Percentiles rank a stretch among this genome's conserved stretches.
Evolutionary conservation across 768 basidiomycete species (phyloP).

Genomic region (Leccinum variicolor): DNA sequence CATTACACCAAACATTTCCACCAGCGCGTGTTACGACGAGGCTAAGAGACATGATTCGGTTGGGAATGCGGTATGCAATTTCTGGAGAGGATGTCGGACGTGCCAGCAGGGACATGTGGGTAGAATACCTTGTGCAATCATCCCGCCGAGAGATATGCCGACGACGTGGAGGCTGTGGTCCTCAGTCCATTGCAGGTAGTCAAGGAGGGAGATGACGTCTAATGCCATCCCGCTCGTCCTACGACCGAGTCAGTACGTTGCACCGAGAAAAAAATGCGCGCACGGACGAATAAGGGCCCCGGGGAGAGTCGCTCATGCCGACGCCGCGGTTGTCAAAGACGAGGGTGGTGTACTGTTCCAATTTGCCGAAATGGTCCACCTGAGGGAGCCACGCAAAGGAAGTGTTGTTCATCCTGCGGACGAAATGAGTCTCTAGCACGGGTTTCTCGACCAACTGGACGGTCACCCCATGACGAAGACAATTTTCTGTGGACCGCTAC

Average conservation of each 20-base stretch:
- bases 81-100: slow-evolving; percentile 40
- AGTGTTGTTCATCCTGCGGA: slow-evolving; percentile 52
- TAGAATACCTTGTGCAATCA: slow-evolving; percentile 71
- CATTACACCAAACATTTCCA: slow-evolving; percentile 50
- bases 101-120: background rate
- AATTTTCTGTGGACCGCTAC: slow-evolving; percentile 58
- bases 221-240: slow-evolving; percentile 79
- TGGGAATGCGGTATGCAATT: slow-evolving; percentile 60
- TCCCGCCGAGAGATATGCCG: slow-evolving; percentile 76
- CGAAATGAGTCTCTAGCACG: slow-evolving; percentile 4
- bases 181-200: slow-evolving; percentile 69
- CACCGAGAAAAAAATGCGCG: background rate
- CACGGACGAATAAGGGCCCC: slow-evolving; percentile 74
- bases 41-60: slow-evolving; percentile 63
- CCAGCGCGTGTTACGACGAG: slow-evolving; percentile 72
- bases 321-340: slow-evolving; percentile 87
- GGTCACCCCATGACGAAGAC: slow-evolving; percentile 73
- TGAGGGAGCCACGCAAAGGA: slow-evolving; percentile 64
- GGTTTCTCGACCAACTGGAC: background rate
- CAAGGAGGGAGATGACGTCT: slow-evolving; percentile 62
- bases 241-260: background rate
- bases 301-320: slow-evolving; percentile 67
- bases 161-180: slow-evolving; percentile 64
- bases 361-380: slow-evolving; percentile 58
- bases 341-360: slow-evolving; percentile 54